These are phyloP conservation scores for Yarrowia sp. DNA, from an alignment of 805 yeast genomes.

Conservation along the genomic window DNA sequence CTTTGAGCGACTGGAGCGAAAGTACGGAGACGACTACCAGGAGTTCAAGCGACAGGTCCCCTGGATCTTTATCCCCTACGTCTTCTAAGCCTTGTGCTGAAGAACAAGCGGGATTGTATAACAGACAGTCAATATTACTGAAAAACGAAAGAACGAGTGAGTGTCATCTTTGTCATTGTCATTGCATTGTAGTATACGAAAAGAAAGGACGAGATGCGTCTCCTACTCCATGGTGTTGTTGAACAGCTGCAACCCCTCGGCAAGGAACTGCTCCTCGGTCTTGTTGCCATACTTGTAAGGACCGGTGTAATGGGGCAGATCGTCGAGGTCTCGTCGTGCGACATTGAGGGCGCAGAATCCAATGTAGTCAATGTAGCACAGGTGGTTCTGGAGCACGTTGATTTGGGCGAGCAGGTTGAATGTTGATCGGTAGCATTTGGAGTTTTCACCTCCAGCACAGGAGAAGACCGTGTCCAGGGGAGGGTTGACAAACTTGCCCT, in stretches of 20 bases:
- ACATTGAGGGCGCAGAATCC: conserved; percentile 11
- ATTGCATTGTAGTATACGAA: too few relatives aligned
- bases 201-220: too few relatives aligned
- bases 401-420: conserved; percentile 2
- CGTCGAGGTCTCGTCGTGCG: background rate
- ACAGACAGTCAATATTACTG: conserved; percentile 18
- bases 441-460: conserved; percentile 12
- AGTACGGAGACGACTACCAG: conserved; percentile 96
- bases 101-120: conserved; percentile 7
- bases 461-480: background rate
- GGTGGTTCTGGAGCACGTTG: conserved; percentile 10
- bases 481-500: conserved; percentile 1
- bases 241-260: conserved; percentile 3
- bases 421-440: background rate
- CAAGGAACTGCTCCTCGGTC: conserved; percentile 3
- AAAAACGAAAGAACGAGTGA: background rate
- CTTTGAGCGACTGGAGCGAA: conserved; percentile 77
- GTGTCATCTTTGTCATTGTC: too few relatives aligned
- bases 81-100: conserved; percentile 55
- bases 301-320: conserved; percentile 7
- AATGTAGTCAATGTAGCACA: conserved; percentile 12
- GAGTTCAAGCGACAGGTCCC: conserved; percentile 87
- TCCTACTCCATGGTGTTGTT: too few relatives aligned
- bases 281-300: background rate
- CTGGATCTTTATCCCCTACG: conserved; percentile 87